A percentile compares a stretch with the other conserved stretches of the same genome.
phyloP scores from a whole-genome alignment of 345 rosid genomes.

The Linum tenue region DNA sequence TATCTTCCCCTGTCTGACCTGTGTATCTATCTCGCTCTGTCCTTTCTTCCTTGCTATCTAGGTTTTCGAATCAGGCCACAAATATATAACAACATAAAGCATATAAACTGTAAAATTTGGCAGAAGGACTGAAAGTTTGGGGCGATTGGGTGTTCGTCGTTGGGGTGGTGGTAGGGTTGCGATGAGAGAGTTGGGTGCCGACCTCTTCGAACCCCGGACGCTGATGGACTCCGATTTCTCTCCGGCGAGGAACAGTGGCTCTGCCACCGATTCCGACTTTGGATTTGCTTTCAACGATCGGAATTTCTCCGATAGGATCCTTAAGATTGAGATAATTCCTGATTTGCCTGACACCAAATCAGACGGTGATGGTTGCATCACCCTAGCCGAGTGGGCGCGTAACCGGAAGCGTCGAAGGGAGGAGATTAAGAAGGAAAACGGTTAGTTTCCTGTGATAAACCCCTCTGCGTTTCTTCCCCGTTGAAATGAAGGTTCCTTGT shows the following conservation, averaged over 20 bases:
- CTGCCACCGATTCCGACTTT: constrained; percentile 40
- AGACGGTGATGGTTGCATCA: constrained; percentile 39
- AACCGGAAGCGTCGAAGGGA: constrained; percentile 66
- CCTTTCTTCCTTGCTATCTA: neutral
- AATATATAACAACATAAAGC: neutral
- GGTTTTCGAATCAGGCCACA: neutral
- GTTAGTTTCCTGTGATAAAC: constrained; percentile 7
- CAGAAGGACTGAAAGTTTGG: neutral
- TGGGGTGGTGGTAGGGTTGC: neutral
- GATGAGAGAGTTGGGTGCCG: constrained; percentile 31
- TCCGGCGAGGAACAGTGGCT: constrained; percentile 11
- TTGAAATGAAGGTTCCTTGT: neutral
- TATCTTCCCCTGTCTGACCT: neutral
- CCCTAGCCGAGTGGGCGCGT: constrained; percentile 57
- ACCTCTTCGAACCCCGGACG: constrained; percentile 33
- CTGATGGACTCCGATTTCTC: constrained; percentile 41
- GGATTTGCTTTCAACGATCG: constrained; percentile 72
- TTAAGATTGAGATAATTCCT: constrained; percentile 56
- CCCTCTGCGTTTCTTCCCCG: neutral
- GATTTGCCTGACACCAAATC: constrained; percentile 34
- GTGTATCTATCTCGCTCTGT: neutral
- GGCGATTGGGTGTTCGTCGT: neutral
- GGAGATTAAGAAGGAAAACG: constrained; percentile 40
- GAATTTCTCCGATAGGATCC: constrained; percentile 68
- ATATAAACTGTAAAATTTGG: neutral